Evolutionary conservation across 208 protist species (phyloP), one percentile per base, ranked within the genome.

Genomic region (Acanthamoeba sp.): DNA sequence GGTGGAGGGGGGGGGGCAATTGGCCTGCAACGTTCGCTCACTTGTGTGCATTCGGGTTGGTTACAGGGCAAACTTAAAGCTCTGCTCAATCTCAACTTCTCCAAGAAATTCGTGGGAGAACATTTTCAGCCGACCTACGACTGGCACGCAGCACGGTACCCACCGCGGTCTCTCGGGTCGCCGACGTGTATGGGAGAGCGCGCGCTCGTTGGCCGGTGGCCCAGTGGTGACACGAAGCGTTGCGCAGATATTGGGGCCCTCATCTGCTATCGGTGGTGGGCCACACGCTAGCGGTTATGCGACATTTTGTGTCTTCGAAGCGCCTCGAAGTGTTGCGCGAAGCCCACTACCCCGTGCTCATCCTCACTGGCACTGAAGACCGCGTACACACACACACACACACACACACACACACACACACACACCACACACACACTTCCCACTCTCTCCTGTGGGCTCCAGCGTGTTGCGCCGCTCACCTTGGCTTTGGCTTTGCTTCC

Each of bases 301-400:
- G 66, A 34, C 66, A 76, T 29, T 76, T 36, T 20, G 66, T 76
- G 22, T 76, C 66, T 20, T 40, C 66, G 14, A 76, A 76, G 36
- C 66, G 66, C 5, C 66, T 76, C 29, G 29, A 76, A 76, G 32
- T 42, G 7, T 40, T 76, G 5, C 66, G 66, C 16, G 36, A 76
- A 20, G 66, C 66, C 12, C 66, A 76, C 36, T 76, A 42, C 40
- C 66, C 66, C 36, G 66, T 76, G n/a, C 66, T 76, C 32, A 40
- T 76, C 66, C n/a, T 76, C 16, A 76, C 66, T 10, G 66, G 66
- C 66, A 76, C 66, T 20, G 66, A 76, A 76, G 66, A 76, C 22
- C 66, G 66, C 7, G 66, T 76, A 76, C 64, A 2, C 16, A 32
- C 42, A 48, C 42, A 48, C 42, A 48, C 42, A 48, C 42, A 48